phyloP scores from a whole-genome alignment of 139 green algal genomes.

The Chlorella sp. region DNA sequence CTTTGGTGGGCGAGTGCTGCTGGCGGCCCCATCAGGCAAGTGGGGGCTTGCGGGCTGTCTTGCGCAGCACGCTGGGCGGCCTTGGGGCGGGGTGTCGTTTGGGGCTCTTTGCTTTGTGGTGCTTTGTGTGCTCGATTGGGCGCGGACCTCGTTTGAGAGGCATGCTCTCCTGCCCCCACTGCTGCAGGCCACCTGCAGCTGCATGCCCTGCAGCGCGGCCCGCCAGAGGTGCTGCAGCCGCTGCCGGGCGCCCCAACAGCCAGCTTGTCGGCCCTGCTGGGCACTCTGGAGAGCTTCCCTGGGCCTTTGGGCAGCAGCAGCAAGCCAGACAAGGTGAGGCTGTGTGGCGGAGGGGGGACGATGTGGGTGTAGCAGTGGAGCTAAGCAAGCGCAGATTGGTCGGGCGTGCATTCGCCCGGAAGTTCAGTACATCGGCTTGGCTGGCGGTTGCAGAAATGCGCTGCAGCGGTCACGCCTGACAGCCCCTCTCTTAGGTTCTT shows the following conservation, averaged over 20 bases:
- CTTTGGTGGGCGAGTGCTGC: conserved; percentile 34
- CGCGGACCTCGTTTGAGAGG: neutral
- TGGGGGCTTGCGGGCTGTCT: neutral
- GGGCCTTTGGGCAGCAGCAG: conserved; percentile 34
- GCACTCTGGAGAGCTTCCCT: conserved; percentile 37
- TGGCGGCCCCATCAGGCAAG: conserved; percentile 8
- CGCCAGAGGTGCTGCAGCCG: conserved; percentile 2
- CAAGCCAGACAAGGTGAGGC: conserved; percentile 43
- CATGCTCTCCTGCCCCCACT: neutral
- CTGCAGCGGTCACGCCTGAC: neutral
- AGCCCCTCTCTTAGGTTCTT: neutral
- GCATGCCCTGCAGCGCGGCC: neutral
- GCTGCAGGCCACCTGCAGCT: conserved; percentile 14
- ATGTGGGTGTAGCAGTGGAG: no score
- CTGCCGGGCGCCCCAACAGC: neutral
- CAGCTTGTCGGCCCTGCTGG: conserved; percentile 11
- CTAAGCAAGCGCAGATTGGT: no score
- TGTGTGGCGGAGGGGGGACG: no score
- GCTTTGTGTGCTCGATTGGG: neutral
- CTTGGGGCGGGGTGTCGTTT: neutral
- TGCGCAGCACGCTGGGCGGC: neutral
- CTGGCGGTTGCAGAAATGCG: no score
- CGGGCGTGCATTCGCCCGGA: no score
- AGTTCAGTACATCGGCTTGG: no score
- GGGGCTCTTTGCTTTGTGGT: neutral